Conservation (phyloP, 2,329 filamentous ascomycete species). For the Fusarium domesticum region DNA sequence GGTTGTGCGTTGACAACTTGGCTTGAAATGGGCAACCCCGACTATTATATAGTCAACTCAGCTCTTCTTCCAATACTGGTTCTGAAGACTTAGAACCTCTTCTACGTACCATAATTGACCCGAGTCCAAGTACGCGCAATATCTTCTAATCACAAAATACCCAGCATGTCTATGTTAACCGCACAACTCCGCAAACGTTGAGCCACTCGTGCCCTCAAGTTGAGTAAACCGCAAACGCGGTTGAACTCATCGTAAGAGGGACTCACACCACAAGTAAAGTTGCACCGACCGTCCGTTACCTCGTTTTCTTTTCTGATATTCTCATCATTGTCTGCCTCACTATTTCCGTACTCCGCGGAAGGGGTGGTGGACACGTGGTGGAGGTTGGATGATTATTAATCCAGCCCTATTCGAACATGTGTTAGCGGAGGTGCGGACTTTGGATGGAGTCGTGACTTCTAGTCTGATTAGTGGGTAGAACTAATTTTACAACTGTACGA, state of each 20-base stretch:
- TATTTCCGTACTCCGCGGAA: no score
- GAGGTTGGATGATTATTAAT: conserved; percentile 24
- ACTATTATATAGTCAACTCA: conserved; percentile 15
- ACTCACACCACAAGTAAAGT: conserved; percentile 8
- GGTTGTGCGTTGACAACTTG: conserved; percentile 1
- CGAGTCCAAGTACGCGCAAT: not conserved
- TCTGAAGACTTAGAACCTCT: not conserved
- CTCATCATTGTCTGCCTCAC: conserved; percentile 16
- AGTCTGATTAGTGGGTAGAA: no score
- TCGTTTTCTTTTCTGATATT: conserved; percentile 12
- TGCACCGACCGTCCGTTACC: conserved; percentile 13
- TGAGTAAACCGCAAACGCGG: no score
- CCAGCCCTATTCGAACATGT: conserved; percentile 6
- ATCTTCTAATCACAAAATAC: conserved; percentile 12
- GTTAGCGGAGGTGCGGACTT: conserved; percentile 27
- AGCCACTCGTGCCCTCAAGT: no score
- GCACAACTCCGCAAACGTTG: conserved; percentile 15
- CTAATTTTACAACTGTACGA: no score
- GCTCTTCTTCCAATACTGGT: not conserved
- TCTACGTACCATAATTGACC: conserved; percentile 5
- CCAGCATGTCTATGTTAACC: conserved; percentile 1
- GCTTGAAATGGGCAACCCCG: not conserved
- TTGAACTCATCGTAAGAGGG: conserved; percentile 9
- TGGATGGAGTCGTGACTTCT: no score
- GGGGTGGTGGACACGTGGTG: conserved; percentile 2